phyloP scores from a whole-genome alignment of 73 alveolate species.

The Blepharisma stoltei region DNA sequence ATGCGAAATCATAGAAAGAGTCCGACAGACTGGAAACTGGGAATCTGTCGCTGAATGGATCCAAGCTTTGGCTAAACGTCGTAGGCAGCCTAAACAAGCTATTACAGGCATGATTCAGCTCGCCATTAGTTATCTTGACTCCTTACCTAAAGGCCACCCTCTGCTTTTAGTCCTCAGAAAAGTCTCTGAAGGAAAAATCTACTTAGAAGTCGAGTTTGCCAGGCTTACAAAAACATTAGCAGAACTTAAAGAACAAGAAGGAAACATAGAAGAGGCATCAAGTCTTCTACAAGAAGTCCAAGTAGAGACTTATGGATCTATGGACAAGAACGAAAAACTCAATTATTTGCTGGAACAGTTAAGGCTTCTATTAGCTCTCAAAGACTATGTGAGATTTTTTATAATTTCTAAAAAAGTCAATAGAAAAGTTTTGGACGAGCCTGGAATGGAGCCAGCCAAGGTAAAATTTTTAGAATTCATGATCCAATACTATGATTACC shows the following conservation, averaged over 20 bases:
- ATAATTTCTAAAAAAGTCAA: constrained; percentile 78
- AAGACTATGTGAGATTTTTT: constrained; percentile 77
- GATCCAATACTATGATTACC: constrained; percentile 78
- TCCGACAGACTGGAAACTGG: constrained; percentile 26
- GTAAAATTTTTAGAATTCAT: constrained; percentile 69
- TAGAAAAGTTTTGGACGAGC: constrained; percentile 73
- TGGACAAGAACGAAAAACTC: constrained; percentile 83
- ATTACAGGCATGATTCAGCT: constrained; percentile 10
- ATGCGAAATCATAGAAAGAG: constrained; percentile 3
- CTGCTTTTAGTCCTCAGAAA: constrained; percentile 42
- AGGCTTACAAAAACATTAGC: constrained; percentile 58
- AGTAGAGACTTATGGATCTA: constrained; percentile 92
- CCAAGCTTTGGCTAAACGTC: constrained; percentile 11
- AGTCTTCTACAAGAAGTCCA: constrained; percentile 84
- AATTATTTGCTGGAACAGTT: constrained; percentile 86
- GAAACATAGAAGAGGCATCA: constrained; percentile 82
- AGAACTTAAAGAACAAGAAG: constrained; percentile 74
- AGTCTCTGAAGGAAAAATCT: constrained; percentile 80
- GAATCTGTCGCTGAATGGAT: constrained; percentile 22
- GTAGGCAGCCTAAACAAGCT: constrained; percentile 23
- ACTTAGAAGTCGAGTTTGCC: constrained; percentile 84
- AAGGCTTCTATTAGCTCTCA: constrained; percentile 70
- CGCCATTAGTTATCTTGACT: background rate
- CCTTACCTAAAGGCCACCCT: background rate
- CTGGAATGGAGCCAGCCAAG: constrained; percentile 73